phyloP scores from a whole-genome alignment of 345 rosid species.

The Rubroshorea leprosula region DNA sequence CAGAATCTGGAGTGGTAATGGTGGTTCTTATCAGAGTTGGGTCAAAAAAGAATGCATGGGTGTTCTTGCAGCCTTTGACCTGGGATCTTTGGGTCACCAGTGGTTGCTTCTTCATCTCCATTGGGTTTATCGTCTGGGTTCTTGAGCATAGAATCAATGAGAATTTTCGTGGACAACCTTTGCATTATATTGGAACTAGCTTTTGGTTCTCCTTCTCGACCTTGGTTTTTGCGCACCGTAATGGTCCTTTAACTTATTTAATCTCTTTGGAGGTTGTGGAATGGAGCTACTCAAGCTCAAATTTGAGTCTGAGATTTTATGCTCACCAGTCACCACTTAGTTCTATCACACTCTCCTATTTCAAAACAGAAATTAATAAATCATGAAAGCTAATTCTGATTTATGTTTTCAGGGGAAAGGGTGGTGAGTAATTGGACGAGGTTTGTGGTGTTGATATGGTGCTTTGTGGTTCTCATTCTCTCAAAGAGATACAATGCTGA shows the following conservation, averaged over 20 bases:
- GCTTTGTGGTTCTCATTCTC: slow-evolving; percentile 20
- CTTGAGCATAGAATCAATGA: slow-evolving; percentile 33
- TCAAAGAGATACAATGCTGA: slow-evolving; percentile 14
- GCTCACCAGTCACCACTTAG: too few species aligned
- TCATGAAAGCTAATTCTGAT: background rate
- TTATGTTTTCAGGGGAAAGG: slow-evolving; percentile 35
- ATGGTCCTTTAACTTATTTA: background rate
- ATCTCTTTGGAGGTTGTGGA: background rate
- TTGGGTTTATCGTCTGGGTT: slow-evolving; percentile 41
- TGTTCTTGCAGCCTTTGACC: slow-evolving; percentile 42
- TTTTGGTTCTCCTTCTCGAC: slow-evolving; percentile 48
- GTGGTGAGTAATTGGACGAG: slow-evolving; percentile 33
- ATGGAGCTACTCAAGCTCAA: too few species aligned
- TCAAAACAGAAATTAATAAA: too few species aligned
- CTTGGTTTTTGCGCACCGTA: slow-evolving; percentile 44
- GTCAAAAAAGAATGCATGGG: slow-evolving; percentile 31
- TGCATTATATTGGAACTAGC: slow-evolving; percentile 27
- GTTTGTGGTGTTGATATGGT: slow-evolving; percentile 29
- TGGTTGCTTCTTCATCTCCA: slow-evolving; percentile 32
- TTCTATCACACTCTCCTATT: background rate
- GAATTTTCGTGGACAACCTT: slow-evolving; percentile 35
- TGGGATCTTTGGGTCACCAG: slow-evolving; percentile 38
- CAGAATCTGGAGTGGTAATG: slow-evolving; percentile 36
- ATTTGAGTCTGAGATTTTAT: too few species aligned
- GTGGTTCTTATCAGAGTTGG: slow-evolving; percentile 20